phyloP scores from a whole-genome alignment of 331 rosid species.

The Ulmus americana region DNA sequence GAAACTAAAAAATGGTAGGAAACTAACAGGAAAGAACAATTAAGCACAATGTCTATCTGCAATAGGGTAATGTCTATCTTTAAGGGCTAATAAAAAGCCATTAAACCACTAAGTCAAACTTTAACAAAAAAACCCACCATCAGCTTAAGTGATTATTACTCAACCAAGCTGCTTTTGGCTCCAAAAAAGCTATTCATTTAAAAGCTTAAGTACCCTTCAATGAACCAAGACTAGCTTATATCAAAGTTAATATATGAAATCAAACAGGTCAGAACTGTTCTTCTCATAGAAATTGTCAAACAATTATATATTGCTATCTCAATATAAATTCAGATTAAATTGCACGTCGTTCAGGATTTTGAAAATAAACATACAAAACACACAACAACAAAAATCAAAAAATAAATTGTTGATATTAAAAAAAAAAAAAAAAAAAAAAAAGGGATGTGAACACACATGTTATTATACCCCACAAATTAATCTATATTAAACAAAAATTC shows the following conservation, averaged over 20 bases:
- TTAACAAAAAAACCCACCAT: neutral
- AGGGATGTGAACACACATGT: constrained; percentile 14
- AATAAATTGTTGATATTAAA: neutral
- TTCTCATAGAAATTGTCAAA: constrained; percentile 15
- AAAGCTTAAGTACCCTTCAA: no score
- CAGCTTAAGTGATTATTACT: neutral
- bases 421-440: neutral
- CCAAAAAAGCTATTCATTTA: neutral
- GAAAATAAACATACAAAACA: neutral
- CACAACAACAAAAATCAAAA: neutral
- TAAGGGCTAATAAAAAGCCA: constrained; percentile 10
- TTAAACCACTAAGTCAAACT: neutral
- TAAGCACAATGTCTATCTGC: constrained; percentile 12
- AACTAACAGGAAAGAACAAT: neutral
- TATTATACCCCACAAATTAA: constrained; percentile 20
- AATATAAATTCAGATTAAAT: constrained; percentile 7
- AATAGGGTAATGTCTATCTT: neutral
- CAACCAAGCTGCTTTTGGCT: neutral
- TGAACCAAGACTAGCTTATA: no score
- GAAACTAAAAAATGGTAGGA: neutral
- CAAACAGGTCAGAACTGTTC: neutral
- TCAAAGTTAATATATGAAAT: neutral
- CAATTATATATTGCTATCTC: neutral
- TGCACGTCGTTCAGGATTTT: constrained; percentile 11
- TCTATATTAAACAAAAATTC: constrained; percentile 5